phyloP scores from a whole-genome alignment of 2,329 filamentous ascomycete genomes.

The Cercospora beticola region DNA sequence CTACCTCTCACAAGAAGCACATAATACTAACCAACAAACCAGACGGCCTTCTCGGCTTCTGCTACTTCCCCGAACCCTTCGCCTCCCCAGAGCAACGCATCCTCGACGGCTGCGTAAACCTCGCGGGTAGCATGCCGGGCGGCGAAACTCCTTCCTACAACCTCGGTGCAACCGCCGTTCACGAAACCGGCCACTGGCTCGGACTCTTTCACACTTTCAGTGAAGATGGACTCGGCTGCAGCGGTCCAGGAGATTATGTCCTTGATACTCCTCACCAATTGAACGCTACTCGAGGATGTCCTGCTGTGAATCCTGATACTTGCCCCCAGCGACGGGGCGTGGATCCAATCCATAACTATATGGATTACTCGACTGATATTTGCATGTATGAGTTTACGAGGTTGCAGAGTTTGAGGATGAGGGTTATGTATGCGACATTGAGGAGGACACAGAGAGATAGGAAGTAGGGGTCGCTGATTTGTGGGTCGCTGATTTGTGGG shows the following conservation, averaged over 20 bases:
- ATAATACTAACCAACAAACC: background rate
- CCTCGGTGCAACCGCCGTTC: conserved; percentile 42
- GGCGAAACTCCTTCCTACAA: conserved; percentile 46
- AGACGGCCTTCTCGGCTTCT: conserved; percentile 29
- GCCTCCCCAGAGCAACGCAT: conserved; percentile 42
- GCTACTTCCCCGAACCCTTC: conserved; percentile 34
- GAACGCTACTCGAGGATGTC: conserved; percentile 51
- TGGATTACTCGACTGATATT: conserved; percentile 39
- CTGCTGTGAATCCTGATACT: conserved; percentile 41
- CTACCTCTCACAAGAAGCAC: background rate
- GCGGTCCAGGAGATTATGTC: conserved; percentile 43
- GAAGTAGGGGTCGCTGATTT: background rate
- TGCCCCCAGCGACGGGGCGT: conserved; percentile 46
- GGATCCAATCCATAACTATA: conserved; percentile 56
- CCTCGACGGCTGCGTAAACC: conserved; percentile 55
- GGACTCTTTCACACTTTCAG: conserved; percentile 16
- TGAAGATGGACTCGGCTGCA: conserved; percentile 30
- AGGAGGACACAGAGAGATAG: conserved; percentile 6
- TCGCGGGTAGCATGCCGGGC: conserved; percentile 54
- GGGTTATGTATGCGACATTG: conserved; percentile 12
- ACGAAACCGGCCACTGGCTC: conserved; percentile 45
- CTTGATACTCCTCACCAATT: conserved; percentile 38
- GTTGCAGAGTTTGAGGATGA: conserved; percentile 13
- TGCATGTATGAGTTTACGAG: conserved; percentile 11
- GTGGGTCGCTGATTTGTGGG: background rate